Percentiles rank a stretch among this genome's conserved stretches.
phyloP scores from a whole-genome alignment of 2,329 filamentous ascomycete species.

The Hypoxylon rubiginosum region DNA sequence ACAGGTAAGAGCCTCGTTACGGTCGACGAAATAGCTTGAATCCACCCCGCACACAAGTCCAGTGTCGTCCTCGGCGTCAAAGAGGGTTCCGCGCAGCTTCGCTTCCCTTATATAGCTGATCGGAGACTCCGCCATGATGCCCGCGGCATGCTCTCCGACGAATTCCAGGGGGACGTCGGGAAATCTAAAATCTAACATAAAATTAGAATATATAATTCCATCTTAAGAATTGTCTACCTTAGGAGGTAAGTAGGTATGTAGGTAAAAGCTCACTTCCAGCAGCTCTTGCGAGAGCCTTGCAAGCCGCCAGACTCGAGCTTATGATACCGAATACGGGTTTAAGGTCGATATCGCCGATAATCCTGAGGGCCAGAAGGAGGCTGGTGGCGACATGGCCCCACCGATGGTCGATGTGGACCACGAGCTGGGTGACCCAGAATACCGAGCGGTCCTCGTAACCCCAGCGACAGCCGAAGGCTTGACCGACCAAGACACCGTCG shows the following conservation, averaged over 20 bases:
- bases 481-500: not conserved
- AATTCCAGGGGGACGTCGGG: not conserved
- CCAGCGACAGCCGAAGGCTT: constrained; percentile 13
- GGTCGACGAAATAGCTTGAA: constrained; percentile 4
- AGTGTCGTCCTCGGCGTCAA: not conserved
- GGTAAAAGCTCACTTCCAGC: not conserved
- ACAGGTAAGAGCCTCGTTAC: not conserved
- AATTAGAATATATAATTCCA: too few relatives aligned
- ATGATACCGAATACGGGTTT: constrained; percentile 8
- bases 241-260: too few relatives aligned
- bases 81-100: constrained; percentile 1
- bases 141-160: not conserved
- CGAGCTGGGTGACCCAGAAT: constrained; percentile 7
- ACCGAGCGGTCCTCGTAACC: not conserved
- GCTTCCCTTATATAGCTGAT: constrained; percentile 4
- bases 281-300: not conserved
- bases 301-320: constrained; percentile 3
- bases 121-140: not conserved
- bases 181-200: not conserved
- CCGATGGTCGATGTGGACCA: not conserved
- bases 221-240: too few relatives aligned
- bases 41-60: constrained; percentile 2
- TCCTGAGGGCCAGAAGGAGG: not conserved
- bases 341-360: too few relatives aligned
- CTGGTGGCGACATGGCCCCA: not conserved